Evolutionary conservation across 805 yeast species (phyloP), one percentile per base, ranked within the genome.

Genomic region (Kluyveromyces lactis): DNA sequence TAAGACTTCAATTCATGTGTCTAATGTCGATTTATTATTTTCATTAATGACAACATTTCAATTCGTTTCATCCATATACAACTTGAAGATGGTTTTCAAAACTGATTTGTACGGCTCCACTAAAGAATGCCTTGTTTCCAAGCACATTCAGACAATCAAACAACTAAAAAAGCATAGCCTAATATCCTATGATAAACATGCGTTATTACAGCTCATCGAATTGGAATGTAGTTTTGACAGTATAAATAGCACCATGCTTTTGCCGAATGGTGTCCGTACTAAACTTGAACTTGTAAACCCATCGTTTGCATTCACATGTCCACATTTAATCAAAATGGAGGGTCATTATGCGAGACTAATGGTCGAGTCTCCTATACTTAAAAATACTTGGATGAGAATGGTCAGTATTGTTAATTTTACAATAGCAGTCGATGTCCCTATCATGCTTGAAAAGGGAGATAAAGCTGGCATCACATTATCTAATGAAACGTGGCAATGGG

Each of bases 361-460:
- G 42, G 73, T 73, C 1, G 75, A 73, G 37, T 76, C 81, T 0
- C 79, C 82, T 1, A 60, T 69, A 0, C 45, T 63, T 2, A 57
- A 63, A 2, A 65, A 62, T 2, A 58, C 54, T 33, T 78, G 83
- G 83, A 59, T 69, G 13, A 58, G 81, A 36, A 48, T 79, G 26
- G 27, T 68, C 2, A 61, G 71, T 26, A 50, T 69, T 26, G 69
- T 67, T 29, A 58, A 63, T 15, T 65, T 54, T 21, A 45, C 51
- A 2, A 51, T 60, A 1, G 40, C 30, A 1, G 44, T 56, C 4
- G 49, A 58, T 36, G 28, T 56, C 4, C 62, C 70, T 1, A 60
- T 58, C 24, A 37, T 42, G 29, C 23, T 37, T 16, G 27, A 33
- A 4, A 40, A 40, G n/a, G 45, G 46, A 23, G 43, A 43, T 4